A percentile compares a stretch with the other conserved stretches of the same genome.
Conservation (phyloP, 139 green algal genomes). For the Mychonastes homosphaera region DNA sequence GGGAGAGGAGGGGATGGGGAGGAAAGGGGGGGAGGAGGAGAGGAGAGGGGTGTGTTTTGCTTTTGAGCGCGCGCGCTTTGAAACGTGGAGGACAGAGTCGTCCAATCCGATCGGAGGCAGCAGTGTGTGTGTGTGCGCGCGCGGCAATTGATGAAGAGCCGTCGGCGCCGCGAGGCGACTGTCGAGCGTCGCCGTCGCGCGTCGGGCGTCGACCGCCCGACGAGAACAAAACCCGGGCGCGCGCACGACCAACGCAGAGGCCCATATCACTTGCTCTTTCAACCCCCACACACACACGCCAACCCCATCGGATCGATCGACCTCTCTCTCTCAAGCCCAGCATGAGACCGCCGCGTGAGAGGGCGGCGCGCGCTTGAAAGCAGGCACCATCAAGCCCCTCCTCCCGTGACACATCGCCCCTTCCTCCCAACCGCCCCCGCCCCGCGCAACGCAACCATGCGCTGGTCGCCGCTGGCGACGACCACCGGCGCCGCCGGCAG, state of each 20-base stretch:
- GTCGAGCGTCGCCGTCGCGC: background rate
- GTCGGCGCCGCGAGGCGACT: background rate
- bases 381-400: background rate
- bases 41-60: too few relatives aligned
- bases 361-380: background rate
- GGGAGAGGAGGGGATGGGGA: too few relatives aligned
- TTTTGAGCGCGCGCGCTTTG: too few relatives aligned
- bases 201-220: constrained; percentile 6
- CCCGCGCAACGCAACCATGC: background rate
- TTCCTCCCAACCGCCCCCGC: background rate
- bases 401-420: background rate
- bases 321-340: background rate
- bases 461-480: background rate
- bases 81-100: too few relatives aligned
- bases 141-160: background rate
- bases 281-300: too few relatives aligned
- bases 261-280: too few relatives aligned
- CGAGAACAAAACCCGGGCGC: too few relatives aligned
- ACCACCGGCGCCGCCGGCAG: too few relatives aligned
- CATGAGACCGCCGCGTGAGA: background rate
- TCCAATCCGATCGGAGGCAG: too few relatives aligned
- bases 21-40: too few relatives aligned
- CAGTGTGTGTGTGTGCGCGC: too few relatives aligned
- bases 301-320: constrained; percentile 4
- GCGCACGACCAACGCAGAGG: too few relatives aligned